Percentiles rank a stretch among this genome's conserved stretches.
phyloP scores from a whole-genome alignment of 495 filamentous ascomycete species.

The Poronia punctata region DNA sequence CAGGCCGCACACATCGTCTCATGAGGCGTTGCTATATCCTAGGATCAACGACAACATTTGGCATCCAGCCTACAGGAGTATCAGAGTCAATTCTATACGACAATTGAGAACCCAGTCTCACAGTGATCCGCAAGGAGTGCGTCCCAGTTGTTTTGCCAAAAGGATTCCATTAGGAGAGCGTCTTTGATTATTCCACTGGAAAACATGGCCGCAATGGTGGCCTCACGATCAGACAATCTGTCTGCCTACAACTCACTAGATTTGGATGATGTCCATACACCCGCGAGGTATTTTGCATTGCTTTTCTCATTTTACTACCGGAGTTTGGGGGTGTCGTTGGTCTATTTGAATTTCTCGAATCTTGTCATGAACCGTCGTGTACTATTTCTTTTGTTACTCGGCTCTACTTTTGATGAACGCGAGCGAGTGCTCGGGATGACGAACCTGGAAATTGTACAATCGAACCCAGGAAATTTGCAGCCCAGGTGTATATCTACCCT shows the following conservation, averaged over 20 bases:
- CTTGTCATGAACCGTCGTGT: conserved; percentile 17
- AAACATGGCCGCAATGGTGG: conserved; percentile 39
- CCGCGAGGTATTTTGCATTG: conserved; percentile 44
- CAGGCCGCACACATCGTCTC: conserved; percentile 16
- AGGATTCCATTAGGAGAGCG: conserved; percentile 25
- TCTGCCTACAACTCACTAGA: conserved; percentile 41
- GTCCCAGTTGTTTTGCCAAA: conserved; percentile 20
- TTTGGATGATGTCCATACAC: conserved; percentile 46
- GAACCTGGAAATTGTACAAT: too few relatives aligned
- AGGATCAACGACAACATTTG: conserved; percentile 16
- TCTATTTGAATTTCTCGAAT: conserved; percentile 8
- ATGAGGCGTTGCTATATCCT: conserved; percentile 24
- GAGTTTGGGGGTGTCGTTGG: conserved; percentile 15
- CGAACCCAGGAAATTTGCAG: conserved; percentile 13
- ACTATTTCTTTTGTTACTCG: conserved; percentile 11
- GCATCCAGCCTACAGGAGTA: conserved; percentile 19
- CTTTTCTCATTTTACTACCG: conserved; percentile 25
- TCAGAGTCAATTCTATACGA: conserved; percentile 14
- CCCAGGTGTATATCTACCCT: too few relatives aligned
- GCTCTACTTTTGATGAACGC: background rate
- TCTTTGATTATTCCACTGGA: conserved; percentile 19
- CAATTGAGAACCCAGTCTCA: conserved; percentile 28
- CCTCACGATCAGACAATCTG: conserved; percentile 39
- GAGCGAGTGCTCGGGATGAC: conserved; percentile 19
- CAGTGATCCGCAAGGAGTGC: conserved; percentile 19